phyloP scores from a whole-genome alignment of 768 basidiomycete species.

The Hericium erinaceus region DNA sequence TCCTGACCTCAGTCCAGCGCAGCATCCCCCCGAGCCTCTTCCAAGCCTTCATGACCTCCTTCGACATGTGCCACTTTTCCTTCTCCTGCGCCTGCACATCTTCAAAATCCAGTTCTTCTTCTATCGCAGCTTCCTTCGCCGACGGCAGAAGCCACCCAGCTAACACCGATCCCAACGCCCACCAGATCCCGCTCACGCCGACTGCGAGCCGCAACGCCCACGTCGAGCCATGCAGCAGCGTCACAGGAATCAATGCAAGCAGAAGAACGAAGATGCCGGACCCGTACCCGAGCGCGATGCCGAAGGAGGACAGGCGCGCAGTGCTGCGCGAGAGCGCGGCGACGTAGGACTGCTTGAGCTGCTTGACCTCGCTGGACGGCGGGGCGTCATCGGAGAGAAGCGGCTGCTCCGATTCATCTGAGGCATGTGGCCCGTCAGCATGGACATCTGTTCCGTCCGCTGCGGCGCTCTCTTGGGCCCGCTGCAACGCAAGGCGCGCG shows the following conservation, averaged over 20 bases:
- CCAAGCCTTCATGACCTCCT: constrained; percentile 68
- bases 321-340: constrained; percentile 60
- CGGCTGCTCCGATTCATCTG: neutral
- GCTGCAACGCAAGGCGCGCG: neutral
- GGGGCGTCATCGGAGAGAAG: neutral
- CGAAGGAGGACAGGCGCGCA: constrained; percentile 74
- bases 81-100: neutral
- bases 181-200: constrained; percentile 79
- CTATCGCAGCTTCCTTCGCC: constrained; percentile 11
- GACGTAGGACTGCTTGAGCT: constrained; percentile 30
- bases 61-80: constrained; percentile 32
- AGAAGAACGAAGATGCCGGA: constrained; percentile 73
- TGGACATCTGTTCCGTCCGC: neutral
- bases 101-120: constrained; percentile 7
- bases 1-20: constrained; percentile 58
- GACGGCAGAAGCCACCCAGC: constrained; percentile 68
- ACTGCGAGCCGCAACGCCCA: constrained; percentile 76
- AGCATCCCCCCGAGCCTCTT: constrained; percentile 67
- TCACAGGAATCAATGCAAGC: constrained; percentile 74
- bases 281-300: constrained; percentile 79
- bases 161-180: constrained; percentile 76
- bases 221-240: constrained; percentile 61
- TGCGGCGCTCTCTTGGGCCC: neutral
- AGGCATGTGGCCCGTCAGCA: neutral
- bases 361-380: neutral